Evolutionary conservation across 2,329 filamentous ascomycete genomes (phyloP).

Genomic region (Plectosphaerella cucumerina): DNA sequence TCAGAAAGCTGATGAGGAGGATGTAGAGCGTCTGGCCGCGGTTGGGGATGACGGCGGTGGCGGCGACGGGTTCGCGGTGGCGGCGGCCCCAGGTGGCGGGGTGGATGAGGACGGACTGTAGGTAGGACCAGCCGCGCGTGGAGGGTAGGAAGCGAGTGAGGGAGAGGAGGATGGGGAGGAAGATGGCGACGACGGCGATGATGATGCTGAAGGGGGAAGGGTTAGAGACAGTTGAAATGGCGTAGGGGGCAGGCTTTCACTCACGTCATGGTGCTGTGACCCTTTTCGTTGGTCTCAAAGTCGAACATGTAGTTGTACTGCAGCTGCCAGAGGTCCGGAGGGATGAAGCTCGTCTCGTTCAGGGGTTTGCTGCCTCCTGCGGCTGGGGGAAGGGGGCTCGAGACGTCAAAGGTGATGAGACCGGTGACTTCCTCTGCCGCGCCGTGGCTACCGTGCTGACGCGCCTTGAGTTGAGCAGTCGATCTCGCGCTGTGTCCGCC

Average conservation of each 20-base stretch:
- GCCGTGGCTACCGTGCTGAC: slow-evolving; percentile 1
- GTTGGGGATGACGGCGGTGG: slow-evolving; percentile 28
- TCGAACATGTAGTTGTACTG: slow-evolving; percentile 48
- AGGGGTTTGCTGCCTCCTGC: slow-evolving; percentile 10
- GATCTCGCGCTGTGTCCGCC: not conserved
- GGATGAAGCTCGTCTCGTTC: slow-evolving; percentile 27
- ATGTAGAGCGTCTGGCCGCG: slow-evolving; percentile 40
- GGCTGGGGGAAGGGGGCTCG: not conserved
- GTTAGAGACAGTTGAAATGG: not conserved
- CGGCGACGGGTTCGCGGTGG: slow-evolving; percentile 15
- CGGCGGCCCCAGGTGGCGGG: slow-evolving; percentile 18
- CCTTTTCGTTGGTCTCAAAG: slow-evolving; percentile 41
- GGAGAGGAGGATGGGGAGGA: slow-evolving; percentile 22
- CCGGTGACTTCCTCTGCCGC: not conserved
- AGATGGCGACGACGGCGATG: slow-evolving; percentile 15
- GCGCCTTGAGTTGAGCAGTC: not conserved
- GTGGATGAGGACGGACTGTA: slow-evolving; percentile 19
- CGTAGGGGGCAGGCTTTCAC: not conserved
- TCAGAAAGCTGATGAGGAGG: slow-evolving; percentile 30
- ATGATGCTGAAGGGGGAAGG: slow-evolving; percentile 14
- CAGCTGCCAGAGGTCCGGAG: slow-evolving; percentile 20
- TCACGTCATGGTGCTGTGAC: slow-evolving; percentile 15
- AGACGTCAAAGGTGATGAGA: not conserved
- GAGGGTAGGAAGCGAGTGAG: slow-evolving; percentile 23
- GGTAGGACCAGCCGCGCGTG: not conserved